These are phyloP conservation scores for Silene vulgaris DNA, from an alignment of 179 eudicot species.

Conservation along the genomic window DNA sequence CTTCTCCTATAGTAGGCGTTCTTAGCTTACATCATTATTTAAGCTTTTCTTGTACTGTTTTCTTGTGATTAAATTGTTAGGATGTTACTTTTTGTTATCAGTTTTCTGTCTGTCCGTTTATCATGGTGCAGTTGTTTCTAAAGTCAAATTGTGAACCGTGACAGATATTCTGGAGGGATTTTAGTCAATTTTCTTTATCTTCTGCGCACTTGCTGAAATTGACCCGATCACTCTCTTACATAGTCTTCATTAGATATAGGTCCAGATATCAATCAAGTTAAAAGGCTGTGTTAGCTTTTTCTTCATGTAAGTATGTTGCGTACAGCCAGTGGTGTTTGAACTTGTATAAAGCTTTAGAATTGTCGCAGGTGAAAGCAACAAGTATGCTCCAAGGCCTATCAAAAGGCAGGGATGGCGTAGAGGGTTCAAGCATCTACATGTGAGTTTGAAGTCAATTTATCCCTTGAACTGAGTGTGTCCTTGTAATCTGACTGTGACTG, in stretches of 20 bases:
- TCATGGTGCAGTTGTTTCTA: too few relatives aligned
- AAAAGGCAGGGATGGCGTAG: conserved; percentile 52
- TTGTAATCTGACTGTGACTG: not conserved
- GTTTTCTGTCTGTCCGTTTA: too few relatives aligned
- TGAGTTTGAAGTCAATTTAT: conserved; percentile 34
- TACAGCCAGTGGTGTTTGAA: not conserved
- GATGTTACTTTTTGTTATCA: too few relatives aligned
- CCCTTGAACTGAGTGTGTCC: conserved; percentile 8
- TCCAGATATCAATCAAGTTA: not conserved
- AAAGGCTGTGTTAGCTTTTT: conserved; percentile 4
- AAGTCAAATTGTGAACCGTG: too few relatives aligned
- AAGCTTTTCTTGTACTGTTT: not conserved
- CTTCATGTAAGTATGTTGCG: conserved; percentile 5
- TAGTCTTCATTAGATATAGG: not conserved
- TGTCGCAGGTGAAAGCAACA: conserved; percentile 68
- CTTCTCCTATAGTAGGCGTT: not conserved
- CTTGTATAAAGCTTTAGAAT: not conserved
- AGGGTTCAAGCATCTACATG: conserved; percentile 80
- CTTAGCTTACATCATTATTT: not conserved
- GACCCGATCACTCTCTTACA: not conserved
- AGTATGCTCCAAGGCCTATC: conserved; percentile 52
- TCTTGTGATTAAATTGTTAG: too few relatives aligned
- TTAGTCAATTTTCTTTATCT: too few relatives aligned
- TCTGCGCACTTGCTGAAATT: too few relatives aligned
- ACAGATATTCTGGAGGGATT: too few relatives aligned